Percentiles rank a stretch among this genome's conserved stretches.
Conservation (phyloP, 352 stramenopile genomes). For the Phytophthora agathidicida region DNA sequence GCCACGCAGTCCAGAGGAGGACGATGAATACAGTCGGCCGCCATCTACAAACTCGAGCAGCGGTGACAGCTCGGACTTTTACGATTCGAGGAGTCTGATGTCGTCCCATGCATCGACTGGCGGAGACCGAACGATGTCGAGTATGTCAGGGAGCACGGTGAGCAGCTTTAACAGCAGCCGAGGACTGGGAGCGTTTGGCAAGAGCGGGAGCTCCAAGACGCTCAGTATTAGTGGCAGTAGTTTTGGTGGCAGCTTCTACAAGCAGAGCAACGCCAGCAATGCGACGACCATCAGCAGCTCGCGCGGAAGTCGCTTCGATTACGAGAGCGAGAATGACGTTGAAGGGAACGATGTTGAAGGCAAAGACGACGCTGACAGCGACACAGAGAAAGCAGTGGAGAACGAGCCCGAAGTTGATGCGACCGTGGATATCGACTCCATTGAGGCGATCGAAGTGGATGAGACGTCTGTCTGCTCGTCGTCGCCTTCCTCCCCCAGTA, state of each 20-base stretch:
- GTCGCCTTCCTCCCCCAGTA: slow-evolving; percentile 52
- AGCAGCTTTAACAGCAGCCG: slow-evolving; percentile 40
- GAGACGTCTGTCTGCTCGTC: slow-evolving; percentile 40
- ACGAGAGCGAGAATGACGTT: slow-evolving; percentile 38
- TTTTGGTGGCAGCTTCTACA: slow-evolving; percentile 42
- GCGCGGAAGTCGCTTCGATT: slow-evolving; percentile 35
- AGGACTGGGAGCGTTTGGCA: slow-evolving; percentile 29
- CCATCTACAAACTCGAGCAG: slow-evolving; percentile 46
- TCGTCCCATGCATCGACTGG: slow-evolving; percentile 16
- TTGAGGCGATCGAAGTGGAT: slow-evolving; percentile 29
- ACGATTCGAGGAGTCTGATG: slow-evolving; percentile 42
- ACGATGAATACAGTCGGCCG: slow-evolving; percentile 33
- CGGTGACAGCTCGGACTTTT: slow-evolving; percentile 42
- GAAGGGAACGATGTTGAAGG: slow-evolving; percentile 30
- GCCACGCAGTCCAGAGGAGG: slow-evolving; percentile 17
- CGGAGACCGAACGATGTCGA: slow-evolving; percentile 32
- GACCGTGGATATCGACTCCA: slow-evolving; percentile 22
- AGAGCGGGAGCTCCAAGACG: slow-evolving; percentile 43
- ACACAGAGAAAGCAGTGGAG: slow-evolving; percentile 32
- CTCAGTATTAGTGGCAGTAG: slow-evolving; percentile 43
- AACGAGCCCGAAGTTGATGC: slow-evolving; percentile 31
- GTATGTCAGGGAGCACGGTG: slow-evolving; percentile 34
- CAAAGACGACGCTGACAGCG: slow-evolving; percentile 31
- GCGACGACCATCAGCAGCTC: slow-evolving; percentile 41
- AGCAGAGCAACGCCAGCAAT: slow-evolving; percentile 41